These are phyloP conservation scores for Phytophthora pistaciae DNA, from an alignment of 352 stramenopile species.

Conservation along the genomic window DNA sequence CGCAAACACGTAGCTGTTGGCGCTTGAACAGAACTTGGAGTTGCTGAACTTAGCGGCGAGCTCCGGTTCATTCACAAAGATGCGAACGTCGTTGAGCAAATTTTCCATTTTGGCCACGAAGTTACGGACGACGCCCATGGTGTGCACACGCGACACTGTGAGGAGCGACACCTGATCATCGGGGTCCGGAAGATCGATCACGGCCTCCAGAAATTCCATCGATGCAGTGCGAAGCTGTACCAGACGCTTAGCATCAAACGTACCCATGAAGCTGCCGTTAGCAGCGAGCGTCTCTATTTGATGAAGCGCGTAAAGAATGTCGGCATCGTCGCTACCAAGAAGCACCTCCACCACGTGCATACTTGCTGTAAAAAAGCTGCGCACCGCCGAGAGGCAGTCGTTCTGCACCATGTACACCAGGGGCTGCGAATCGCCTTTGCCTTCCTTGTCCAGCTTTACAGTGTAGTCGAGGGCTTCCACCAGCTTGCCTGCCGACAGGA, in stretches of 20 bases:
- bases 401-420: constrained; percentile 74
- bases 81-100: constrained; percentile 63
- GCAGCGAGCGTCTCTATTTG: constrained; percentile 73
- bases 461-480: constrained; percentile 73
- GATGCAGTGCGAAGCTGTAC: constrained; percentile 57
- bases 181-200: constrained; percentile 78
- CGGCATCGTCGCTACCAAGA: constrained; percentile 67
- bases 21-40: constrained; percentile 78
- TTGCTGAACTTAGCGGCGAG: constrained; percentile 73
- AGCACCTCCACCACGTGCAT: constrained; percentile 80
- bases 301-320: constrained; percentile 68
- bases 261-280: constrained; percentile 70
- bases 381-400: constrained; percentile 74
- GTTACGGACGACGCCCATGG: constrained; percentile 78
- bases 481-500: constrained; percentile 79
- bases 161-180: constrained; percentile 60
- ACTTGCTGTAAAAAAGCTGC: constrained; percentile 80
- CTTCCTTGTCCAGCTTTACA: constrained; percentile 66
- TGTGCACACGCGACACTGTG: constrained; percentile 66
- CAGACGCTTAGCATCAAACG: constrained; percentile 66
- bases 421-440: constrained; percentile 74
- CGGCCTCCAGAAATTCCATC: constrained; percentile 78
- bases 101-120: constrained; percentile 83
- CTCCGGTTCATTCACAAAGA: constrained; percentile 61
- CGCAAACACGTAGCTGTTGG: constrained; percentile 84